phyloP scores from a whole-genome alignment of 2,329 filamentous ascomycete genomes.

The Epichloe brachyelytri region DNA sequence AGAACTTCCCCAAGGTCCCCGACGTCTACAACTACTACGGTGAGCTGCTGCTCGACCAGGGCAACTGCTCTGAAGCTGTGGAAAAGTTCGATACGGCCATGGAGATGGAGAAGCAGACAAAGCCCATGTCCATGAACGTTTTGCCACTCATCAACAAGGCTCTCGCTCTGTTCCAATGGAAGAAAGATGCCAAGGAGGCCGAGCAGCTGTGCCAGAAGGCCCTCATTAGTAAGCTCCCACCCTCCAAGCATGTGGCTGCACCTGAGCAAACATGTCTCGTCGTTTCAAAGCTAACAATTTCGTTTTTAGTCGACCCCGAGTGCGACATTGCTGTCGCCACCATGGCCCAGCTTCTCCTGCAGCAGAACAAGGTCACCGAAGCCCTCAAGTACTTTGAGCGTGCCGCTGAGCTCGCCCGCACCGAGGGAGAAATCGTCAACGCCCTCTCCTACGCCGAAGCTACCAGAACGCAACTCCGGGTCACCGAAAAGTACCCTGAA shows the following conservation, averaged over 20 bases:
- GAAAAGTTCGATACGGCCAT: constrained; percentile 98
- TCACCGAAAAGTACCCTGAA: constrained; percentile 76
- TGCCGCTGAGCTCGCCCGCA: constrained; percentile 85
- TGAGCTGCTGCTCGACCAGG: constrained; percentile 90
- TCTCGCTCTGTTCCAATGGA: constrained; percentile 93
- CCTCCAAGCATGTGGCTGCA: not conserved
- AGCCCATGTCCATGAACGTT: constrained; percentile 94
- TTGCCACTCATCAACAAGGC: constrained; percentile 98
- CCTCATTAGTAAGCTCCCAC: constrained; percentile 64
- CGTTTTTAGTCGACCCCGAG: constrained; percentile 71
- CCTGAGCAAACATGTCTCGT: not conserved
- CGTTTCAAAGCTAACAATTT: not conserved
- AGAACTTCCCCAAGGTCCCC: constrained; percentile 93
- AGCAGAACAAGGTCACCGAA: constrained; percentile 93
- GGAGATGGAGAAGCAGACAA: constrained; percentile 91
- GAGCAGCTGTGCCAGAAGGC: constrained; percentile 97
- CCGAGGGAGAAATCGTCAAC: constrained; percentile 91
- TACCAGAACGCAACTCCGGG: constrained; percentile 87
- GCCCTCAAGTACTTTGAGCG: constrained; percentile 95
- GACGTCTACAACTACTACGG: constrained; percentile 99
- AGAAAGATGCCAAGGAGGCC: constrained; percentile 87
- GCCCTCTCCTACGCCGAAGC: constrained; percentile 95
- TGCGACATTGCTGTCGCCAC: constrained; percentile 98
- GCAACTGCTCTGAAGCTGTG: constrained; percentile 88
- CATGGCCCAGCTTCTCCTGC: constrained; percentile 92